Evolutionary conservation across 495 filamentous ascomycete species (phyloP).

Genomic region (Clavariopsis aquatica): DNA sequence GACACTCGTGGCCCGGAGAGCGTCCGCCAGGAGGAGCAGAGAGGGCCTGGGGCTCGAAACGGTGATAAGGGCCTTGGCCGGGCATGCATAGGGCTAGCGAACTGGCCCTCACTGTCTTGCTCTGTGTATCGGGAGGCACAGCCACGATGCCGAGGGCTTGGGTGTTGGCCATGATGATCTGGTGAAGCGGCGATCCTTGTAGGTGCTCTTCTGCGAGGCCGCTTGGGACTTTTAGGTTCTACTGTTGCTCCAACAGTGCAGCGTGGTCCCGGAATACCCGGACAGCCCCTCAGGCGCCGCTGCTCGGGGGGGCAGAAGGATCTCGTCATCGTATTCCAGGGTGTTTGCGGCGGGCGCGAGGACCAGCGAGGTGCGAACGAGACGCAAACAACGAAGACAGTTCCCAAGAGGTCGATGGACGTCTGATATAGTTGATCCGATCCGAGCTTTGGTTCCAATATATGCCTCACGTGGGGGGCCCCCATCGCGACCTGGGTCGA

Average conservation of each 20-base stretch:
- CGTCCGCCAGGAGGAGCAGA: neutral
- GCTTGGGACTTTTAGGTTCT: neutral
- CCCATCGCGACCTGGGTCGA: no score
- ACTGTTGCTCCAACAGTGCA: neutral
- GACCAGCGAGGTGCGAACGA: neutral
- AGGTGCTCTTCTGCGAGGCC: neutral
- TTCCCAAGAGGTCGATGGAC: neutral
- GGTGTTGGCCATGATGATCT: conserved; percentile 2
- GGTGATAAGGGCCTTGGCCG: conserved; percentile 22
- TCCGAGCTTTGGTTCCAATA: conserved; percentile 12
- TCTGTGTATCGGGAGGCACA: conserved; percentile 12
- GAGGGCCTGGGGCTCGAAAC: neutral
- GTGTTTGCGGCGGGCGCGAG: neutral
- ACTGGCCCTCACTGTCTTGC: conserved; percentile 14
- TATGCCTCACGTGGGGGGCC: conserved; percentile 9
- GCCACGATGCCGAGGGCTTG: conserved; percentile 30
- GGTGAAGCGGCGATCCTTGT: neutral
- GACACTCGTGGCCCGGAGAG: neutral
- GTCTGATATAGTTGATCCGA: conserved; percentile 18
- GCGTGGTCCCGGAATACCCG: conserved; percentile 6
- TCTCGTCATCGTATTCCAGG: neutral
- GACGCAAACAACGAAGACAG: neutral
- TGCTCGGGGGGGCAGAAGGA: neutral
- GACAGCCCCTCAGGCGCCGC: neutral
- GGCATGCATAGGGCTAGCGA: conserved; percentile 5